These are phyloP conservation scores for Pseudogymnoascus sp. DNA, from an alignment of 2,329 filamentous ascomycete species.

Conservation along the genomic window DNA sequence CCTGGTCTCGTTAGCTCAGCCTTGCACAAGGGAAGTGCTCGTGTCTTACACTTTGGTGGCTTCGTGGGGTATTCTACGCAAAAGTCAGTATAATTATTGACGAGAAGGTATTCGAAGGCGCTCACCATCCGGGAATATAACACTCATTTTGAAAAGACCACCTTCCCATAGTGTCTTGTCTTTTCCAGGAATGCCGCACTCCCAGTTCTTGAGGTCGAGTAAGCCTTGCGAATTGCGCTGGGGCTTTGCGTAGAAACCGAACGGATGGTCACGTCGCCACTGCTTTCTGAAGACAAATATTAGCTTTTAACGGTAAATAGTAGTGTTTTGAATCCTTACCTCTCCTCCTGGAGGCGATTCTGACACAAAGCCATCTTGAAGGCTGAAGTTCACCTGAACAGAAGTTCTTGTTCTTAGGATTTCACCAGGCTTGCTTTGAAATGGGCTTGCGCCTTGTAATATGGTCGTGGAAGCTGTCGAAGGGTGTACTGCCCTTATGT, in stretches of 20 bases:
- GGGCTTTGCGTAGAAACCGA: slow-evolving; percentile 93
- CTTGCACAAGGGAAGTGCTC: slow-evolving; percentile 6
- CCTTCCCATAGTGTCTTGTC: slow-evolving; percentile 97
- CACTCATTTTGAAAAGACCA: slow-evolving; percentile 90
- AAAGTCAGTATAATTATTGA: slow-evolving; percentile 17
- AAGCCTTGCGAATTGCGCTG: slow-evolving; percentile 69
- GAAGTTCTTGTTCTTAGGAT: not conserved
- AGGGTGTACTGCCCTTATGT: not conserved
- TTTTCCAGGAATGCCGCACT: slow-evolving; percentile 92
- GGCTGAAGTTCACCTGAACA: slow-evolving; percentile 1
- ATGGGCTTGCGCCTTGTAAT: not conserved
- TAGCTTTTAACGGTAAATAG: not conserved
- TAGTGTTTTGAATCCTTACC: slow-evolving; percentile 43
- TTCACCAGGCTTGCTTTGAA: not conserved
- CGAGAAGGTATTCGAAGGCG: slow-evolving; percentile 14
- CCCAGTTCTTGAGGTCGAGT: slow-evolving; percentile 90
- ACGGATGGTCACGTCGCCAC: slow-evolving; percentile 94
- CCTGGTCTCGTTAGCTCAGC: slow-evolving; percentile 42
- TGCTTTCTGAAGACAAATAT: slow-evolving; percentile 60
- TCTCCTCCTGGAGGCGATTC: slow-evolving; percentile 80
- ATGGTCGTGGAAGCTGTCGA: not conserved
- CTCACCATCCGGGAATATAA: slow-evolving; percentile 87
- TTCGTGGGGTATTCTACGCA: slow-evolving; percentile 89
- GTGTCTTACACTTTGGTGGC: slow-evolving; percentile 81
- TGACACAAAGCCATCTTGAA: slow-evolving; percentile 72